Evolutionary conservation across 805 yeast species (phyloP), one percentile per base, ranked within the genome.

Genomic region (Spathaspora sp.): DNA sequence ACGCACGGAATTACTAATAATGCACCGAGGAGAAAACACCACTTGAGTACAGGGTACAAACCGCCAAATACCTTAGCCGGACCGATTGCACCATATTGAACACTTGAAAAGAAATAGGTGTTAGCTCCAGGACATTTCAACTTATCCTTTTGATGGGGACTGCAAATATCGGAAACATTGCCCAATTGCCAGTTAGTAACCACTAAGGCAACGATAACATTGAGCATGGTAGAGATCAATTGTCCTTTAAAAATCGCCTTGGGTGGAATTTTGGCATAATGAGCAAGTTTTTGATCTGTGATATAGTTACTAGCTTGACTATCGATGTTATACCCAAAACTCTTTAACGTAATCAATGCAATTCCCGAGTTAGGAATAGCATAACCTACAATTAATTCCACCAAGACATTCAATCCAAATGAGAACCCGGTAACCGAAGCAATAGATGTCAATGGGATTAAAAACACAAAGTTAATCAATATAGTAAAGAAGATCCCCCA

Each of bases 371-470:
- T 88, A 3, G 88, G 89, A 11, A 80, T 70, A 53, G 85, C 75
- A 63, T 82, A 85, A 1, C 89, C 90, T 26, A 81, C 79, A 44
- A 86, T 75, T 54, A 86, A 68, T 61, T 85, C 89, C 2, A 85
- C 78, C 49, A 86, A 63, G 5, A 84, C 88, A 58, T 81, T 81
- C 55, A 85, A 68, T 11, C 86, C 86, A 51, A 84, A 78, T 1
- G 76, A 60, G 70, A 77, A 68, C 32, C 86, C 86, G 0, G 91
- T 83, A 35, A 81, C 78, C 3, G 89, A 85, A 17, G 77, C 79
- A 48, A 86, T 75, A 17, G 86, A 69, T 1, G 85, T 82, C 19
- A 83, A 70, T 5, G 91, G 92, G 44, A 85, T 67, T 47, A 86
- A 66, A 60, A 84, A 79, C 12, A 80, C 65, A 39, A 79, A 63